Percentiles rank a stretch among this genome's conserved stretches.
These are phyloP conservation scores for Ephemerocybe angulata DNA, from an alignment of 768 basidiomycete species.

Conservation along the genomic window DNA sequence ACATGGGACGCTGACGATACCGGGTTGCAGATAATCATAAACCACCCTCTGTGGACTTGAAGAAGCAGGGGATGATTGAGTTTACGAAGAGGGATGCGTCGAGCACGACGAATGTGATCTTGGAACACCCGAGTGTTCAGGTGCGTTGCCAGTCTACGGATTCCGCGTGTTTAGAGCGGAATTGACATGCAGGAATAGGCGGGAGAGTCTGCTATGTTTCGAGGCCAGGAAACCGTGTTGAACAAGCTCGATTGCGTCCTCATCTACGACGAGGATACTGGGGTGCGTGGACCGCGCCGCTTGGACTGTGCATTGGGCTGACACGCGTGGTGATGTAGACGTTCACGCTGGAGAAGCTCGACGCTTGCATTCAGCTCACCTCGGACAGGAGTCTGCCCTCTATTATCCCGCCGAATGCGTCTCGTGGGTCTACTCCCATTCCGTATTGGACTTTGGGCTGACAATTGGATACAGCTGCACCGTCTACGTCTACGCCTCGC, in stretches of 20 bases:
- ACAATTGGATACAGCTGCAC: conserved; percentile 16
- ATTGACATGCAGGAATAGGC: conserved; percentile 27
- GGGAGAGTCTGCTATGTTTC: conserved; percentile 53
- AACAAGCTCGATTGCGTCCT: conserved; percentile 76
- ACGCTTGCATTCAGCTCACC: conserved; percentile 55
- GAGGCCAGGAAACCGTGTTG: conserved; percentile 52
- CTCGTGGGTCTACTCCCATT: conserved; percentile 28
- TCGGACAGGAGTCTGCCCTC: conserved; percentile 44
- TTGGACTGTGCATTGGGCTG: conserved; percentile 4
- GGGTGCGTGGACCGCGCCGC: conserved; percentile 35
- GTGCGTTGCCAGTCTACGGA: conserved; percentile 38
- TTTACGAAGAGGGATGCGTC: conserved; percentile 38
- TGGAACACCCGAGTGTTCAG: conserved; percentile 66
- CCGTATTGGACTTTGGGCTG: neutral
- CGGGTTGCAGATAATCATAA: conserved; percentile 68
- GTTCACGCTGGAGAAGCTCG: conserved; percentile 73
- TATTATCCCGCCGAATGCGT: conserved; percentile 22
- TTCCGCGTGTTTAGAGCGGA: neutral
- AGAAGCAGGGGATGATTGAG: conserved; percentile 63
- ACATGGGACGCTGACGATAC: neutral
- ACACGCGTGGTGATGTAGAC: conserved; percentile 44
- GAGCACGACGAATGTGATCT: conserved; percentile 48
- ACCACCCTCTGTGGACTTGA: conserved; percentile 64
- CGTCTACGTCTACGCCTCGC: conserved; percentile 22
- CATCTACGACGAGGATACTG: conserved; percentile 73